These are phyloP conservation scores for Hippophae tibetana DNA, from an alignment of 306 rosid genomes.

Conservation along the genomic window DNA sequence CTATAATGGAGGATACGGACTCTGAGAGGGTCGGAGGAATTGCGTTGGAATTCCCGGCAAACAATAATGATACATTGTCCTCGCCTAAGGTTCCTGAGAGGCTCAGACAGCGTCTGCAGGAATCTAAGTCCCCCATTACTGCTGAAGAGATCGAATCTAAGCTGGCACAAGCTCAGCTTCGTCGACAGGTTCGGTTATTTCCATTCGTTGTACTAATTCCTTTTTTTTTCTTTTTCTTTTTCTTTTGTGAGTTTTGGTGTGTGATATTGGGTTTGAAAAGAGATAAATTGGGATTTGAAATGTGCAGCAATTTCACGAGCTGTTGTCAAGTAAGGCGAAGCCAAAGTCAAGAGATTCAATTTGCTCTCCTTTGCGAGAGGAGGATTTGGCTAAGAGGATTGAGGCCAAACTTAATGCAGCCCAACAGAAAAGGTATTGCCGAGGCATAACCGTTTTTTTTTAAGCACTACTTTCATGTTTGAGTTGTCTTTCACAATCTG, in stretches of 20 bases:
- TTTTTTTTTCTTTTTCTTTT: not conserved
- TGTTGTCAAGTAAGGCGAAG: conserved; percentile 73
- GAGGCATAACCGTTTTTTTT: not conserved
- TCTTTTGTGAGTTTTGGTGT: not conserved
- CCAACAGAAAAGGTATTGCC: conserved; percentile 68
- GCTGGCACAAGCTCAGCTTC: conserved; percentile 43
- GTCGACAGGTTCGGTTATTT: conserved; percentile 52
- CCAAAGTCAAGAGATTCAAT: conserved; percentile 65
- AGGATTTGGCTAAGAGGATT: conserved; percentile 72
- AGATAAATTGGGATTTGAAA: not conserved
- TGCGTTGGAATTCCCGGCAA: conserved; percentile 41
- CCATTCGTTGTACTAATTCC: not conserved
- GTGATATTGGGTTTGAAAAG: not conserved
- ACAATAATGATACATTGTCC: conserved; percentile 20
- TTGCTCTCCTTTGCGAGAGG: conserved; percentile 51
- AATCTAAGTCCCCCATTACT: conserved; percentile 58
- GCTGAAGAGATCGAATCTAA: conserved; percentile 76
- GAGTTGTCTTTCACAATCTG: not conserved
- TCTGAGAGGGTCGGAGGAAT: conserved; percentile 40
- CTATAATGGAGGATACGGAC: conserved; percentile 28
- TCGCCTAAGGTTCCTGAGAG: conserved; percentile 53
- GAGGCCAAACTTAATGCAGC: conserved; percentile 83
- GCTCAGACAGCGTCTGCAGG: conserved; percentile 57
- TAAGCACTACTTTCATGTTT: not conserved
- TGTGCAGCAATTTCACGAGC: conserved; percentile 61